Conservation (phyloP, 1,284 basidiomycete species). For the Coniferiporia weirii region DNA sequence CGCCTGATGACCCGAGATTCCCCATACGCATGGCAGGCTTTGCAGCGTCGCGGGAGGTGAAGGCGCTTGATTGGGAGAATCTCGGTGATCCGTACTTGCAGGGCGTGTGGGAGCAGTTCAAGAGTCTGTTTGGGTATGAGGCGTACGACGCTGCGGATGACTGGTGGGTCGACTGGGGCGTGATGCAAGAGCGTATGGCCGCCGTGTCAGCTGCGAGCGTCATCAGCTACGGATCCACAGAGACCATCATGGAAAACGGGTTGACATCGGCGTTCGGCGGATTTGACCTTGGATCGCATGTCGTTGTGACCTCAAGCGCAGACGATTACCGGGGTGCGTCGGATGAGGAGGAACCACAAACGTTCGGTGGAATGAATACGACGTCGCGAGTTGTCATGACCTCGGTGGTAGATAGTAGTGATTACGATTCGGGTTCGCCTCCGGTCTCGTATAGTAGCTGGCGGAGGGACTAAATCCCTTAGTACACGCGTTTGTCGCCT, state of each 20-base stretch:
- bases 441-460: too few relatives aligned
- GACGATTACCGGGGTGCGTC: neutral
- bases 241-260: neutral
- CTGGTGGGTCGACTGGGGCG: conserved; percentile 10
- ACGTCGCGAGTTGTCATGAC: neutral
- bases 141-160: conserved; percentile 8
- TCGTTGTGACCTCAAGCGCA: neutral
- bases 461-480: too few relatives aligned
- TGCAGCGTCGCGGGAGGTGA: neutral
- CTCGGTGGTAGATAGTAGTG: neutral
- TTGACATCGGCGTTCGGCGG: neutral
- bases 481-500: too few relatives aligned
- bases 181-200: neutral
- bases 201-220: neutral
- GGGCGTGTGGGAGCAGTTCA: conserved; percentile 1
- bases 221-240: neutral
- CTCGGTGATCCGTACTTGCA: neutral
- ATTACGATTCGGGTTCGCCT: too few relatives aligned
- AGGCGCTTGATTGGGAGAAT: neutral
- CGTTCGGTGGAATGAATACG: neutral
- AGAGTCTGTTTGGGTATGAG: conserved; percentile 1
- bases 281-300: neutral
- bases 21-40: conserved; percentile 36
- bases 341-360: neutral
- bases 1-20: conserved; percentile 29